Base-by-base conservation (phyloP, 2,329 filamentous ascomycete genomes). In the Xylaria sp. region DNA sequence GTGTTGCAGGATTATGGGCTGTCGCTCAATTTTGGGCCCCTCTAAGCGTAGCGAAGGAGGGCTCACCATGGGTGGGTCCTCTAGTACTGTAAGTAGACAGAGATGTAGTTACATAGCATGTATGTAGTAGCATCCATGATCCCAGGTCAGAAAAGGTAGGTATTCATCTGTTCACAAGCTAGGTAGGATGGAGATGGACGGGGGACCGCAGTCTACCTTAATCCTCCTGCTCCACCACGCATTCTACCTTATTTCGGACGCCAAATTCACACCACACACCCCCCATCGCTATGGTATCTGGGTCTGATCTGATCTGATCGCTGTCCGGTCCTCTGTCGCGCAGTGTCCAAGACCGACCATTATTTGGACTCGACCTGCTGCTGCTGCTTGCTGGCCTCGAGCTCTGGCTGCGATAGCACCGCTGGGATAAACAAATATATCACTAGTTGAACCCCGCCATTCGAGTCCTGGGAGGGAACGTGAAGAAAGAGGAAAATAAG, bases 301-400 rank as follows among this genome's bases (percentile, higher is more conserved):
- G 42, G 23, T 38, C 49, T 57, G 37, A 49, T 56, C 35, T 56
- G 42, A 58, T 54, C 60, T 63, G 38, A 38, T 60, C 53, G 47
- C 60, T 66, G 49, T 46, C 63, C 49, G 56, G 56, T 58, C n/a
- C 31, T 55, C 49, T 58, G 49, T 52, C 57, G 55, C 43, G 49
- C 60, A 58, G 52, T n/a, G 38, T 42, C 25, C 54, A 46, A 25
- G 11, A 51, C 33, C 42, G 33, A 17, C 23, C 42, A 40, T 38
- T 45, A 8, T 38, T 7, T 45, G 4, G 23, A 42, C 11, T n/a
- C n/a, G n/a, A 42, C 50, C 33, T 4, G 15, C 8, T 52, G 17
- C 4, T 12, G 7, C 28, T 21, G 9, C 47, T 35, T 25, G n/a
- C 1, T 60, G n/a, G 43, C 25, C n/a, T n/a, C n/a, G n/a, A n/a